A percentile compares a stretch with the other conserved stretches of the same genome.
phyloP scores from a whole-genome alignment of 345 rosid species.

The Gynandropsis gynandra region DNA sequence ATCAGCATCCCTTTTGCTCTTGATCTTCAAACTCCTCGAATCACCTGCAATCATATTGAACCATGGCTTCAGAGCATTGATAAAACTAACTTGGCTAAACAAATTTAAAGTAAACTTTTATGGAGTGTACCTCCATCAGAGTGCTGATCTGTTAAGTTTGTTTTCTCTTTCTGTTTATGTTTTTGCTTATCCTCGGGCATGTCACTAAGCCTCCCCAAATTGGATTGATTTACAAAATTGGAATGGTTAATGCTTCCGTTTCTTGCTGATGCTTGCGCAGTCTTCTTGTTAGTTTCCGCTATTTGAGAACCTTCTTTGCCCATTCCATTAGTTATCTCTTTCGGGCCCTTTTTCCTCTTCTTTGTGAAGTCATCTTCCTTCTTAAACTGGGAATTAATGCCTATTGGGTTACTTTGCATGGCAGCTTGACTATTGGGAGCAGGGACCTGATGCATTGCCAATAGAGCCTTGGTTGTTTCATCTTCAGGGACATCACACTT shows the following conservation, averaged over 20 bases:
- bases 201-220: conserved; percentile 31
- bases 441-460: conserved; percentile 38
- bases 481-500: conserved; percentile 64
- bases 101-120: conserved; percentile 15
- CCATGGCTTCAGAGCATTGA: not conserved
- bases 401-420: conserved; percentile 33
- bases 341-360: conserved; percentile 47
- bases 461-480: conserved; percentile 65
- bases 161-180: conserved; percentile 55
- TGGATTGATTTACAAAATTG: conserved; percentile 17
- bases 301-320: conserved; percentile 37
- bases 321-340: conserved; percentile 34
- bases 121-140: conserved; percentile 43
- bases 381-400: conserved; percentile 18
- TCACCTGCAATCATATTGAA: conserved; percentile 34
- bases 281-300: conserved; percentile 49
- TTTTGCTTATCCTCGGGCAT: conserved; percentile 37
- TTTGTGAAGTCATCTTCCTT: conserved; percentile 24
- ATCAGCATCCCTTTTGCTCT: conserved; percentile 49
- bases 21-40: conserved; percentile 44
- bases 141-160: conserved; percentile 36
- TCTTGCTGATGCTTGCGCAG: conserved; percentile 24
- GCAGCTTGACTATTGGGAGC: conserved; percentile 37
- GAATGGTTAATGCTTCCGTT: conserved; percentile 38
- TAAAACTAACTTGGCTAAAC: not conserved